These are phyloP conservation scores for Madurella fahalii DNA, from an alignment of 2,329 filamentous ascomycete genomes.

Conservation along the genomic window DNA sequence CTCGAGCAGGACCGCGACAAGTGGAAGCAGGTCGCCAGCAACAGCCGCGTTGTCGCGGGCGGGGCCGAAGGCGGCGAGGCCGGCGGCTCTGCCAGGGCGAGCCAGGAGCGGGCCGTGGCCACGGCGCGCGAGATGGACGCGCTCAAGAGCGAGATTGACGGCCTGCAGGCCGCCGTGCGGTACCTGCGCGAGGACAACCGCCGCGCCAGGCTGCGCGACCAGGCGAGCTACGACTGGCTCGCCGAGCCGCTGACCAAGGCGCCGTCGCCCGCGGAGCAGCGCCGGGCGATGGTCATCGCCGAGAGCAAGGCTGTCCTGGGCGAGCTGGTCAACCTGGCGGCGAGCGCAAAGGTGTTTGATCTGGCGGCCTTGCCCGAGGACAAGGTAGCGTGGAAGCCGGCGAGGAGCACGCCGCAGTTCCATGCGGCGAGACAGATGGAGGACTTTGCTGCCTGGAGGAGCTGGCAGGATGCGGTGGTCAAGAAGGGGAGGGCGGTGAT, in stretches of 20 bases:
- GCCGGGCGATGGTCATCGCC: constrained; percentile 48
- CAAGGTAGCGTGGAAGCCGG: constrained; percentile 62
- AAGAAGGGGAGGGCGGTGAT: constrained; percentile 47
- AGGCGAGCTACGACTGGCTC: constrained; percentile 58
- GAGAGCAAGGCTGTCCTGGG: constrained; percentile 62
- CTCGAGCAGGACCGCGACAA: constrained; percentile 64
- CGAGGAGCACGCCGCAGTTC: constrained; percentile 60
- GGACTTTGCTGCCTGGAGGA: constrained; percentile 59
- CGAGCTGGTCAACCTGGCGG: constrained; percentile 60
- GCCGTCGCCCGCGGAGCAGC: constrained; percentile 43
- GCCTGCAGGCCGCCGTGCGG: constrained; percentile 60
- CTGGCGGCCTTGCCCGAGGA: constrained; percentile 55
- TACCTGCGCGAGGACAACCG: constrained; percentile 66
- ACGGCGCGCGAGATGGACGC: constrained; percentile 69
- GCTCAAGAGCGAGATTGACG: constrained; percentile 64
- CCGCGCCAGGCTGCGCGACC: constrained; percentile 55
- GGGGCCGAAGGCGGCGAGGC: constrained; percentile 37
- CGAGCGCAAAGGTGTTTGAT: constrained; percentile 54
- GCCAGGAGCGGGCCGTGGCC: constrained; percentile 63
- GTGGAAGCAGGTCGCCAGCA: constrained; percentile 67
- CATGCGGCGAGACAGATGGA: constrained; percentile 62
- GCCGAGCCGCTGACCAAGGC: constrained; percentile 53
- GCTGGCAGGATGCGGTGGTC: constrained; percentile 53
- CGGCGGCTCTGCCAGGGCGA: constrained; percentile 48
- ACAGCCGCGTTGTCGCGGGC: constrained; percentile 50